Evolutionary conservation across 164 flowering plant species (phyloP).

Genomic region (Liriodendron chinense): DNA sequence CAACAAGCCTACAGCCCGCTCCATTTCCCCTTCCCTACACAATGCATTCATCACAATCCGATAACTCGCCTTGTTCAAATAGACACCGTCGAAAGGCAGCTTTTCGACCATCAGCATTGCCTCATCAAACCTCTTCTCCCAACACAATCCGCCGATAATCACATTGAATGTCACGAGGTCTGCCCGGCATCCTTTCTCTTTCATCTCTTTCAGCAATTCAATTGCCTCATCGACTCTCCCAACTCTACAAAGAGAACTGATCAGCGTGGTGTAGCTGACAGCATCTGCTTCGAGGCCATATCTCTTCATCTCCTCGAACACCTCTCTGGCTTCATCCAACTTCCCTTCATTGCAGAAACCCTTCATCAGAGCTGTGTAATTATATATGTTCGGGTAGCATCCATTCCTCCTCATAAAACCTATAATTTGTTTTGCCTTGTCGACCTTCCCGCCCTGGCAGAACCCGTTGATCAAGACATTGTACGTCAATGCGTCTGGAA

Average conservation of each 20-base stretch:
- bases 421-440: constrained; percentile 62
- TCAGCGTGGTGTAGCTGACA: constrained; percentile 69
- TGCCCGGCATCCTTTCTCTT: constrained; percentile 49
- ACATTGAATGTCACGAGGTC: constrained; percentile 69
- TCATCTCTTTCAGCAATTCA: constrained; percentile 68
- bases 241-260: constrained; percentile 51
- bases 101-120: constrained; percentile 70
- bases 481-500: constrained; percentile 77
- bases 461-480: constrained; percentile 77
- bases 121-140: constrained; percentile 57
- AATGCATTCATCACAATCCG: constrained; percentile 71
- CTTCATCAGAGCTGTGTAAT: constrained; percentile 70
- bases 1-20: constrained; percentile 48
- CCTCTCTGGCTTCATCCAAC: constrained; percentile 52
- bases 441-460: constrained; percentile 67
- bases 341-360: constrained; percentile 79
- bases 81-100: constrained; percentile 58
- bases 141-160: constrained; percentile 66
- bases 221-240: constrained; percentile 57
- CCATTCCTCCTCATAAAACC: constrained; percentile 82
- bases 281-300: constrained; percentile 54
- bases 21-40: constrained; percentile 47
- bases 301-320: constrained; percentile 63
- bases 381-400: constrained; percentile 62
- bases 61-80: constrained; percentile 72